Percentiles rank a stretch among this genome's conserved stretches.
Conservation (phyloP, 1,284 basidiomycete genomes). For the Naganishia albida region DNA sequence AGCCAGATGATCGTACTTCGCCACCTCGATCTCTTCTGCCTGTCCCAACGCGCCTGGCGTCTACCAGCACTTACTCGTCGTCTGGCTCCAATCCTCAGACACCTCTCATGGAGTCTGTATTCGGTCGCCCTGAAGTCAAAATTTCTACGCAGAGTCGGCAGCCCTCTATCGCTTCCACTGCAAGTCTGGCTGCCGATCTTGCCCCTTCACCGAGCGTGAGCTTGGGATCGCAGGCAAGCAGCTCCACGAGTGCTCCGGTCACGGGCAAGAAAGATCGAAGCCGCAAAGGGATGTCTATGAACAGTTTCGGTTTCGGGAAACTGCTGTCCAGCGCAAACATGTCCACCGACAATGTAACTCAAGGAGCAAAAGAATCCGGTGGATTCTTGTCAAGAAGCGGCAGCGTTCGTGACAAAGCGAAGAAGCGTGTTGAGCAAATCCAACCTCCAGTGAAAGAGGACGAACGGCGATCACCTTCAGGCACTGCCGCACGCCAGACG, state of each 20-base stretch:
- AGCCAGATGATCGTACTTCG: not conserved
- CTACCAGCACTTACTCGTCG: constrained; percentile 5
- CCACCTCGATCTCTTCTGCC: constrained; percentile 10
- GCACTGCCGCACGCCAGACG: not conserved
- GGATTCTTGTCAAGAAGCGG: constrained; percentile 13
- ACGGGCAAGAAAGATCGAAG: constrained; percentile 48
- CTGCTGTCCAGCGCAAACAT: constrained; percentile 55
- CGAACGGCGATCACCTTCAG: not conserved
- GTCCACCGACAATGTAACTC: constrained; percentile 36
- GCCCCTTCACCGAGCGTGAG: constrained; percentile 36
- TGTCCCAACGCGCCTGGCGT: constrained; percentile 7
- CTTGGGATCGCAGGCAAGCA: not conserved
- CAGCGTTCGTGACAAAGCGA: constrained; percentile 25
- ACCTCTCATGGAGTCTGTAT: not conserved
- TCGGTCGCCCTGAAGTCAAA: not conserved
- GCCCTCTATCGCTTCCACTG: constrained; percentile 39
- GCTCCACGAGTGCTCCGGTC: constrained; percentile 32
- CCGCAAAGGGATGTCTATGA: constrained; percentile 66
- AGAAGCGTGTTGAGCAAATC: constrained; percentile 19
- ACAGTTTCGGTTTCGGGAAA: constrained; percentile 71
- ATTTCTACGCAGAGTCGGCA: constrained; percentile 33
- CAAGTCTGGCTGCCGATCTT: constrained; percentile 48
- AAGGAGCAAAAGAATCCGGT: constrained; percentile 17
- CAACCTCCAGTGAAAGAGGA: not conserved
- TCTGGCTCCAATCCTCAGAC: constrained; percentile 18